Evolutionary conservation across 2,329 filamentous ascomycete species (phyloP).

Genomic region (Aspergillus candidus): DNA sequence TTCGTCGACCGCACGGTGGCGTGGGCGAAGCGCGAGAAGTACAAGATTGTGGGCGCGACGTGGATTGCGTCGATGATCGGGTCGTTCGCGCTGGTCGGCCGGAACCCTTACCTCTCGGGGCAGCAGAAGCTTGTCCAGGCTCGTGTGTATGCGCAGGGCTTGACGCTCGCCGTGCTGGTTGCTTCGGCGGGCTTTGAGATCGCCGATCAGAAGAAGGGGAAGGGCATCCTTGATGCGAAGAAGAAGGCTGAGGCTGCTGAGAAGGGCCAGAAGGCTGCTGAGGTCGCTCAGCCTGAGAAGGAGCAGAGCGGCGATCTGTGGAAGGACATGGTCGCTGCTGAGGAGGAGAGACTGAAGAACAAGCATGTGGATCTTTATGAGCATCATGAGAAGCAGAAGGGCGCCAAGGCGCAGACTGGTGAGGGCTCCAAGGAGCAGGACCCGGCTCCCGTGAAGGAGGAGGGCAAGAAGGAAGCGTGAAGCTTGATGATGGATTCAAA

Average conservation of each 20-base stretch:
- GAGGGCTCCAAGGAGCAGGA: background rate
- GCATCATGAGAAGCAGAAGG: constrained; percentile 18
- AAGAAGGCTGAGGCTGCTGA: constrained; percentile 73
- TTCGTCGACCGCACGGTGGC: constrained; percentile 57
- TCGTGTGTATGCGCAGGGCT: constrained; percentile 85
- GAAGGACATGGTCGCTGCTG: constrained; percentile 54
- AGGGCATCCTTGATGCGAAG: constrained; percentile 44
- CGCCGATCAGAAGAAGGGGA: constrained; percentile 67
- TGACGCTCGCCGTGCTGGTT: constrained; percentile 78
- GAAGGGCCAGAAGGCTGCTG: constrained; percentile 73
- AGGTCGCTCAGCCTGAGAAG: constrained; percentile 73
- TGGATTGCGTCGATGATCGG: constrained; percentile 78
- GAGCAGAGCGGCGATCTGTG: constrained; percentile 89
- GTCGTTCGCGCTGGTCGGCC: constrained; percentile 68
- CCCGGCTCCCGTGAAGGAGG: constrained; percentile 2
- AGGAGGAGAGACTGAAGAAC: constrained; percentile 41
- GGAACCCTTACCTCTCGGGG: constrained; percentile 67
- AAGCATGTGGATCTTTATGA: constrained; percentile 35
- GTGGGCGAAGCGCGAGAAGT: constrained; percentile 75
- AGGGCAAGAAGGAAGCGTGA: constrained; percentile 9
- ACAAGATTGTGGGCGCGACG: constrained; percentile 73
- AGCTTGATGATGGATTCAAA: background rate
- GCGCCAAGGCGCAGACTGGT: constrained; percentile 2
- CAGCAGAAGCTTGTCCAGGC: constrained; percentile 90
- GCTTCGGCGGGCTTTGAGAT: constrained; percentile 78